Conservation (phyloP, 805 yeast genomes). For the Millerago galiae region DNA sequence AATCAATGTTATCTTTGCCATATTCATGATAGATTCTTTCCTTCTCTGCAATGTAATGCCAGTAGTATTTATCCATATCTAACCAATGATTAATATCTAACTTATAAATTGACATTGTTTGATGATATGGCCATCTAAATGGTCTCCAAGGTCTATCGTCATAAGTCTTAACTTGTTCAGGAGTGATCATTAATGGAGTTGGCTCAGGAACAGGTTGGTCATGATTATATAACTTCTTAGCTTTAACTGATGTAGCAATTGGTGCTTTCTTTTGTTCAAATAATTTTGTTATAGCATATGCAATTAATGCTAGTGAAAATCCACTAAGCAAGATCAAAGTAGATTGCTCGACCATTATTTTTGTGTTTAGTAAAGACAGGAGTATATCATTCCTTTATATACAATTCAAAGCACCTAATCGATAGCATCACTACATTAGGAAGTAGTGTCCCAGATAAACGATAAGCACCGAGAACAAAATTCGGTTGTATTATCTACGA, state of each 20-base stretch:
- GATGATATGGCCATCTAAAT: slow-evolving; percentile 75
- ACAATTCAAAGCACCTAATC: neutral
- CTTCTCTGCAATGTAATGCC: slow-evolving; percentile 60
- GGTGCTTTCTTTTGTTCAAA: slow-evolving; percentile 6
- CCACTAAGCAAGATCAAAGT: slow-evolving; percentile 3
- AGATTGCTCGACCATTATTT: slow-evolving; percentile 1
- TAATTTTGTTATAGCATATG: slow-evolving; percentile 4
- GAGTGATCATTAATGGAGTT: slow-evolving; percentile 55
- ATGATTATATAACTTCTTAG: slow-evolving; percentile 7
- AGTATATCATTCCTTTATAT: neutral
- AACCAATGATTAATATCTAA: slow-evolving; percentile 72
- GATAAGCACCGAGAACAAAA: neutral
- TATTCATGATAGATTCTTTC: slow-evolving; percentile 48
- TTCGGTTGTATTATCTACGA: too few relatives aligned
- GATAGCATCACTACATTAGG: slow-evolving; percentile 1
- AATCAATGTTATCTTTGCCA: slow-evolving; percentile 57
- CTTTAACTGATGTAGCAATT: slow-evolving; percentile 1
- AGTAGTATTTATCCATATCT: slow-evolving; percentile 72
- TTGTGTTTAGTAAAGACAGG: too few relatives aligned
- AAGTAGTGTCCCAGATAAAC: neutral
- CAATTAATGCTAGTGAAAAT: slow-evolving; percentile 2
- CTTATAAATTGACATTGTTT: slow-evolving; percentile 69
- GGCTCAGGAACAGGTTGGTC: slow-evolving; percentile 27
- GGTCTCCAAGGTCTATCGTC: slow-evolving; percentile 82
- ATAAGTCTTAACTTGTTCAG: slow-evolving; percentile 56